These are phyloP conservation scores for Zychaea mexicana DNA, from an alignment of 371 early-diverging fungal species.

Conservation along the genomic window DNA sequence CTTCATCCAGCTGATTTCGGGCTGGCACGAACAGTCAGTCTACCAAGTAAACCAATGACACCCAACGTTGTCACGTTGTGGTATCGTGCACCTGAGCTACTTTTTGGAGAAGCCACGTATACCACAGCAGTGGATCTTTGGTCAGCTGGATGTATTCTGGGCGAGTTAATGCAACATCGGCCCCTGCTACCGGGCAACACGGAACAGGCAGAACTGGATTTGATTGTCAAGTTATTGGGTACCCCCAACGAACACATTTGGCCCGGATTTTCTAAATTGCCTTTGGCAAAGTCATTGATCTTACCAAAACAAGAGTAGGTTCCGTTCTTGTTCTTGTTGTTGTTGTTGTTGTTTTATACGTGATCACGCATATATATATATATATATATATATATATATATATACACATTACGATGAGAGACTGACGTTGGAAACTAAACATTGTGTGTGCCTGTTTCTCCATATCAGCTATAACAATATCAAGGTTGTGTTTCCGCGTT, in stretches of 20 bases:
- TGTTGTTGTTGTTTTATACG: no score
- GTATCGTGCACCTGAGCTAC: constrained; percentile 94
- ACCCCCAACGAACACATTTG: constrained; percentile 81
- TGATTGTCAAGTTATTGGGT: constrained; percentile 78
- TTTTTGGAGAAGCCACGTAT: constrained; percentile 82
- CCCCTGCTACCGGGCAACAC: constrained; percentile 87
- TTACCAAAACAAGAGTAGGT: constrained; percentile 59
- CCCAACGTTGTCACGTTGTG: constrained; percentile 95
- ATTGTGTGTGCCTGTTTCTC: no score
- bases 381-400: no score
- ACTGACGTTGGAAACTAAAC: no score
- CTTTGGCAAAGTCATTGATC: constrained; percentile 52
- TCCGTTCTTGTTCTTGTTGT: no score
- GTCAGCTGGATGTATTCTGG: constrained; percentile 87
- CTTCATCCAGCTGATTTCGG: constrained; percentile 79
- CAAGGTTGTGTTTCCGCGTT: constrained; percentile 60
- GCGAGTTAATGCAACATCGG: constrained; percentile 71
- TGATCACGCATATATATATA: no score
- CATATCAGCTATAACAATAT: constrained; percentile 66
- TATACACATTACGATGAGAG: neutral
- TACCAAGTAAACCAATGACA: constrained; percentile 78
- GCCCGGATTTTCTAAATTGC: constrained; percentile 72
- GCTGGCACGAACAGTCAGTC: constrained; percentile 75
- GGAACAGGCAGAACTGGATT: constrained; percentile 75
- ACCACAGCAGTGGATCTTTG: constrained; percentile 90